phyloP scores from a whole-genome alignment of 2,329 filamentous ascomycete genomes.

The Fusarium setosum region DNA sequence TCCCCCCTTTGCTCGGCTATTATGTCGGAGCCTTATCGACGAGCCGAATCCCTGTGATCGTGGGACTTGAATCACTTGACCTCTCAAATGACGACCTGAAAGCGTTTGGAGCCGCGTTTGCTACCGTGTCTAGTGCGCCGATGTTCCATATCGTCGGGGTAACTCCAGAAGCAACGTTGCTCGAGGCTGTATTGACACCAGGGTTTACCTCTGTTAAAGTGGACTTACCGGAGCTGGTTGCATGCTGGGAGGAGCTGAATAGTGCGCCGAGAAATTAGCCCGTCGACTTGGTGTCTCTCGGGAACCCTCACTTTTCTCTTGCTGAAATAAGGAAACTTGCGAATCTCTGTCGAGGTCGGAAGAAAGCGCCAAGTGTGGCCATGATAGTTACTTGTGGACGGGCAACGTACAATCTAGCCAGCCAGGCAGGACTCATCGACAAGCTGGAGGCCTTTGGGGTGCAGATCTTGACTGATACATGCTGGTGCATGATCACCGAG shows the following conservation, averaged over 20 bases:
- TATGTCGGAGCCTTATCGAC: background rate
- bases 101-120: slow-evolving; percentile 58
- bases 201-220: background rate
- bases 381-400: slow-evolving; percentile 31
- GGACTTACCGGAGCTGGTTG: background rate
- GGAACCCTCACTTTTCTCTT: slow-evolving; percentile 58
- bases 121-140: slow-evolving; percentile 52
- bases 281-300: slow-evolving; percentile 54
- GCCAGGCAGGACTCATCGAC: slow-evolving; percentile 43
- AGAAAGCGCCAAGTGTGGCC: slow-evolving; percentile 29
- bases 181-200: background rate
- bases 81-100: slow-evolving; percentile 50
- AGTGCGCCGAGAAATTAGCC: slow-evolving; percentile 8
- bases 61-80: slow-evolving; percentile 30
- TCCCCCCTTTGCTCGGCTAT: background rate
- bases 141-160: slow-evolving; percentile 58
- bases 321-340: slow-evolving; percentile 49
- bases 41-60: background rate
- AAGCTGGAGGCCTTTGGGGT: slow-evolving; percentile 51
- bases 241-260: slow-evolving; percentile 22
- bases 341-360: slow-evolving; percentile 41
- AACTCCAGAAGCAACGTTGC: slow-evolving; percentile 49
- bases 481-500: slow-evolving; percentile 59
- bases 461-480: slow-evolving; percentile 56
- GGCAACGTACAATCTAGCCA: slow-evolving; percentile 10